Evolutionary conservation across 192 early-diverging fungal species (phyloP).

Genomic region (Glomus cerebriforme): DNA sequence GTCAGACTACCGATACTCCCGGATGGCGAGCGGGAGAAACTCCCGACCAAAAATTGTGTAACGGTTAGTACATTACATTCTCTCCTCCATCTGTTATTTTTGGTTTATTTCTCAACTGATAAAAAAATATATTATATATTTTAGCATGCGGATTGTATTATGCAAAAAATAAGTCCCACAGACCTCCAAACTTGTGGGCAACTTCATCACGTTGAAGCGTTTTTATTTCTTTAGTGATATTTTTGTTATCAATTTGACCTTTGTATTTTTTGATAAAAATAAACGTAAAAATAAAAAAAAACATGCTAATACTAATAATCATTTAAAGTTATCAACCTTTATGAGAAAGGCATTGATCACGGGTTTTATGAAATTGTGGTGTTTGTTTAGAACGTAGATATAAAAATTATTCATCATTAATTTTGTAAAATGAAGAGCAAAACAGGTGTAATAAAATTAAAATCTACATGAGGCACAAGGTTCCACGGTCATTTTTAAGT

Average conservation of each 20-base stretch:
- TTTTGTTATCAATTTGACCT: neutral
- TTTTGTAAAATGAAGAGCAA: too few species aligned
- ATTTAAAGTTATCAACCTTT: too few species aligned
- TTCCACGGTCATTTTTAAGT: neutral
- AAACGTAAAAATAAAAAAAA: neutral
- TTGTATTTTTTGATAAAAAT: neutral
- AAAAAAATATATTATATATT: neutral
- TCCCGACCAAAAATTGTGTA: slow-evolving; percentile 32
- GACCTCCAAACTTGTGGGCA: slow-evolving; percentile 18
- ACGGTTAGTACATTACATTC: slow-evolving; percentile 15
- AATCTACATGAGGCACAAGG: neutral
- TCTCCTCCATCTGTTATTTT: neutral
- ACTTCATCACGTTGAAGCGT: neutral
- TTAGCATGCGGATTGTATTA: slow-evolving; percentile 28
- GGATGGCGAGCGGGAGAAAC: slow-evolving; percentile 35
- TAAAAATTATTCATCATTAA: too few species aligned
- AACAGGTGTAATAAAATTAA: neutral
- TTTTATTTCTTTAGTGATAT: neutral
- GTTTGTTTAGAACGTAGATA: too few species aligned
- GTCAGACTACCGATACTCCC: slow-evolving; percentile 27
- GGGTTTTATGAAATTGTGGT: too few species aligned
- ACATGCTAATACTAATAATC: too few species aligned
- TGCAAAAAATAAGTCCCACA: slow-evolving; percentile 9
- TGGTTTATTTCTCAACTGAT: neutral
- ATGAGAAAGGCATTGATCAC: too few species aligned